Conservation (phyloP, 345 rosid species). For the Brassica napus region Da-Ae NC_063434.1:9412501-9413000, state of each 20-base stretch:
- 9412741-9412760: slow-evolving; percentile 76
- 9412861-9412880: background rate
- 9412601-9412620: background rate
- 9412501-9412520: background rate
- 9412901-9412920: background rate
- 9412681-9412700: slow-evolving; percentile 2
- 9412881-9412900: background rate
- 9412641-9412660: slow-evolving; percentile 24
- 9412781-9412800: slow-evolving; percentile 87
- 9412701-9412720: background rate
- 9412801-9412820: slow-evolving; percentile 87
- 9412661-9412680: background rate
- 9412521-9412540: slow-evolving; percentile 25
- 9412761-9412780: slow-evolving; percentile 82
- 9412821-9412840: background rate
- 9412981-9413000: slow-evolving; percentile 1
- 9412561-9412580: slow-evolving; percentile 20
- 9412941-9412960: background rate
- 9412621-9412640: slow-evolving; percentile 29
- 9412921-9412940: background rate
- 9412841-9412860: background rate
- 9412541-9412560: slow-evolving; percentile 27
- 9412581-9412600: background rate
- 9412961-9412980: slow-evolving; percentile 9
- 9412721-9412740: slow-evolving; percentile 62